phyloP scores from a whole-genome alignment of 176 grass and related monocot genomes.

The Rhynchospora breviuscula region DNA sequence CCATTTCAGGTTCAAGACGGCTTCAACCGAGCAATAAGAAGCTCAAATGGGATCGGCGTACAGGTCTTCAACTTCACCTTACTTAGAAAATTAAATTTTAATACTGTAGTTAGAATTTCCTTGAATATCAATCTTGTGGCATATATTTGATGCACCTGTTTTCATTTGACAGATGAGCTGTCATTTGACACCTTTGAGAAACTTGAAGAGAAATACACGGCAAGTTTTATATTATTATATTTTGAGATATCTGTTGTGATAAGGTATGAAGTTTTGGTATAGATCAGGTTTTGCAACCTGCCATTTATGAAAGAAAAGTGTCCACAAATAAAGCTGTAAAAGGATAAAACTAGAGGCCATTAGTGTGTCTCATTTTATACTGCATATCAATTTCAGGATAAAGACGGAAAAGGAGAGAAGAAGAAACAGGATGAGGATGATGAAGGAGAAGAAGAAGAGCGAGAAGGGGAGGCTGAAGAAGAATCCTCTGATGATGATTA shows the following conservation, averaged over 20 bases:
- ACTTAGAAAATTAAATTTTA: neutral
- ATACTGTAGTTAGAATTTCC: neutral
- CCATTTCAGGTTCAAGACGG: constrained; percentile 35
- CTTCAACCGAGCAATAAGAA: constrained; percentile 35
- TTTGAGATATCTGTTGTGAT: neutral
- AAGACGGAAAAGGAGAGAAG: constrained; percentile 28
- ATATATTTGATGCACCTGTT: constrained; percentile 1
- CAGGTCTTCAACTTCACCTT: constrained; percentile 24
- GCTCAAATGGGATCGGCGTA: constrained; percentile 34
- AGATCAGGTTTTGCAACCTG: neutral
- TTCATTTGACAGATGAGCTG: constrained; percentile 30
- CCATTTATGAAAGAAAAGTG: neutral
- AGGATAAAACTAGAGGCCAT: neutral
- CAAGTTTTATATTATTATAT: constrained; percentile 26
- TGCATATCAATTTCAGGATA: constrained; percentile 25
- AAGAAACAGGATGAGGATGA: constrained; percentile 10
- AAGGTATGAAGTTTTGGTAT: neutral
- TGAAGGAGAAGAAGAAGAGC: constrained; percentile 30
- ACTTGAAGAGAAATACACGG: constrained; percentile 41
- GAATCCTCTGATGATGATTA: constrained; percentile 38
- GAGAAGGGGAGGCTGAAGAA: constrained; percentile 26
- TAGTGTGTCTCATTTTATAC: neutral
- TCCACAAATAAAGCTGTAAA: neutral
- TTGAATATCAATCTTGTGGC: neutral
- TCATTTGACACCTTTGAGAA: constrained; percentile 33